These are phyloP conservation scores for Pestalotiopsis sp. DNA, from an alignment of 2,329 filamentous ascomycete species.

Conservation along the genomic window DNA sequence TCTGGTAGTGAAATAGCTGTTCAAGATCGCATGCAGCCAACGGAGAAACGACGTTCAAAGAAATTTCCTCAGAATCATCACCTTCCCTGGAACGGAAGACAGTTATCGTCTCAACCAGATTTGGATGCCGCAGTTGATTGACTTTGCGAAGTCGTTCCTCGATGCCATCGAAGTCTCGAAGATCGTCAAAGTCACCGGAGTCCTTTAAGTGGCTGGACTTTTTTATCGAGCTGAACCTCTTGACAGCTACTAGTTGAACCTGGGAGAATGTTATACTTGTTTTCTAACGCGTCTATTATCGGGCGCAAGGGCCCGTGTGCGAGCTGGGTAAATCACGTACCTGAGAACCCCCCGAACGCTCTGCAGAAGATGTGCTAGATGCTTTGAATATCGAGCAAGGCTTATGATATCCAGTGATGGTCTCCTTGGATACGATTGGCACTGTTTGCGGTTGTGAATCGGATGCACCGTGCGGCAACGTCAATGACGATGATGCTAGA, in stretches of 20 bases:
- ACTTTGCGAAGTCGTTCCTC: neutral
- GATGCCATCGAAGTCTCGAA: neutral
- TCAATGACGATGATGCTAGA: neutral
- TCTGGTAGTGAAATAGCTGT: neutral
- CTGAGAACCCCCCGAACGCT: neutral
- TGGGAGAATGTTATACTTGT: neutral
- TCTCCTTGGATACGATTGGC: neutral
- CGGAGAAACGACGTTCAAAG: neutral
- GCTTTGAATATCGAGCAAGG: neutral
- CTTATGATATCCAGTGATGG: neutral
- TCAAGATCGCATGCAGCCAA: neutral
- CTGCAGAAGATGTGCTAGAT: neutral
- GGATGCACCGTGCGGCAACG: neutral
- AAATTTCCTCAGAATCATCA: neutral
- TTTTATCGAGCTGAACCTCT: neutral
- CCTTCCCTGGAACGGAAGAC: neutral
- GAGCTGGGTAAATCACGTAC: neutral
- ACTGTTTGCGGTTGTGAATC: neutral
- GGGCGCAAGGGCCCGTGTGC: neutral
- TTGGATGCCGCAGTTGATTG: neutral
- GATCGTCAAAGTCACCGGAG: neutral
- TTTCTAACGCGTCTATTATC: neutral
- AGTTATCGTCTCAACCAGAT: neutral
- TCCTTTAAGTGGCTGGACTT: neutral
- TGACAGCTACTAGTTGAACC: neutral